A percentile compares a stretch with the other conserved stretches of the same genome.
Conservation (phyloP, 2,329 filamentous ascomycete species). For the Periconia digitata region DNA sequence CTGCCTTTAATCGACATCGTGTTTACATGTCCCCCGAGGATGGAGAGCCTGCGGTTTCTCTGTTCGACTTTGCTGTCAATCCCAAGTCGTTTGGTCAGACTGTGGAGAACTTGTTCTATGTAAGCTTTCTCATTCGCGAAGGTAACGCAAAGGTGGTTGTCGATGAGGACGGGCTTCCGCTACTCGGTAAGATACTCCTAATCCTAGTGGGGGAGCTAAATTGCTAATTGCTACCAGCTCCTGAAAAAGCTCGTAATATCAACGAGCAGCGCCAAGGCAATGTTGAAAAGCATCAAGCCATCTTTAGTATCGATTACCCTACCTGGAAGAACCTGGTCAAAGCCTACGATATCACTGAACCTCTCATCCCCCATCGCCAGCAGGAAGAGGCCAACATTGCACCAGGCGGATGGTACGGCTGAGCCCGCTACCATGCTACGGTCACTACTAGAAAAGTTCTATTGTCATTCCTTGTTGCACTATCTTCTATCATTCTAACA, state of each 20-base stretch:
- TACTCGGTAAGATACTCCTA: constrained; percentile 66
- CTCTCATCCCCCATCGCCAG: constrained; percentile 81
- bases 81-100: constrained; percentile 90
- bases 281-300: constrained; percentile 70
- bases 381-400: constrained; percentile 26
- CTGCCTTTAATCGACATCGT: constrained; percentile 65
- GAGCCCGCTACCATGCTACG: not conserved
- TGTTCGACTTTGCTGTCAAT: constrained; percentile 89
- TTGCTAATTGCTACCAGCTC: constrained; percentile 38
- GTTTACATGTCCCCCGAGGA: constrained; percentile 61
- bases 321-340: constrained; percentile 79
- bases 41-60: constrained; percentile 60
- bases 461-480: not conserved
- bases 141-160: constrained; percentile 73
- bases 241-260: constrained; percentile 49
- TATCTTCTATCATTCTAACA: not conserved
- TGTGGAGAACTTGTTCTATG: constrained; percentile 95
- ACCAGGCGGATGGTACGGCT: constrained; percentile 30
- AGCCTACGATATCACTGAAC: constrained; percentile 72
- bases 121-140: constrained; percentile 91
- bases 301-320: constrained; percentile 83
- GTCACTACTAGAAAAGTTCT: not conserved
- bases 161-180: constrained; percentile 74
- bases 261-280: constrained; percentile 58
- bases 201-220: not conserved